Evolutionary conservation across 2,329 filamentous ascomycete genomes (phyloP).

Genomic region (Cladosporium velox): DNA sequence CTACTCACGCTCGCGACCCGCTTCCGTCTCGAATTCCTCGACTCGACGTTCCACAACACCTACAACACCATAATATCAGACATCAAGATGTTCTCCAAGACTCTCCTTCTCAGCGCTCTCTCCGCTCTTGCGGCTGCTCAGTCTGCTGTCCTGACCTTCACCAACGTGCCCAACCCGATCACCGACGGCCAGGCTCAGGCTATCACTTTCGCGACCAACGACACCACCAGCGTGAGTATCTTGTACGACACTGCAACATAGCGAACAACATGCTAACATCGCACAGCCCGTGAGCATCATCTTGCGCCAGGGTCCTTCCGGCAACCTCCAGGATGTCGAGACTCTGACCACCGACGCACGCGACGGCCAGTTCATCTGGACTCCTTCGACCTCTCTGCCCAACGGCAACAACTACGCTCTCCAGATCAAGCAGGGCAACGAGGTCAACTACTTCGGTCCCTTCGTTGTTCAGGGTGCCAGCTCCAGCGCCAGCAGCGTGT

Average conservation of each 20-base stretch:
- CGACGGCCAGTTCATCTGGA: conserved; percentile 49
- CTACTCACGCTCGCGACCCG: neutral
- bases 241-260: neutral
- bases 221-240: conserved; percentile 24
- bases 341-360: conserved; percentile 30
- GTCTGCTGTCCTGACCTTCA: conserved; percentile 52
- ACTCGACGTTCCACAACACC: neutral
- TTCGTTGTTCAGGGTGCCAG: conserved; percentile 46
- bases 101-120: conserved; percentile 49
- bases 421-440: conserved; percentile 55
- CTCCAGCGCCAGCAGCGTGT: conserved; percentile 28
- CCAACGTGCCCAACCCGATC: conserved; percentile 52
- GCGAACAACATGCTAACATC: conserved; percentile 21
- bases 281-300: conserved; percentile 55
- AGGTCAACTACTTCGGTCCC: conserved; percentile 59
- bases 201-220: conserved; percentile 33
- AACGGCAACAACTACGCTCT: conserved; percentile 58
- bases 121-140: conserved; percentile 52
- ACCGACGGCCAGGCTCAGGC: conserved; percentile 47
- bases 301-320: conserved; percentile 55
- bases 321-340: conserved; percentile 53
- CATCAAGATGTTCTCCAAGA: conserved; percentile 53
- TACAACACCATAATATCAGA: neutral
- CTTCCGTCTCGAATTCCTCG: neutral
- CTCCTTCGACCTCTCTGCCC: conserved; percentile 46